Evolutionary conservation across 345 rosid genomes (phyloP), one percentile per base, ranked within the genome.

Genomic region (Iberis pinnata): DNA sequence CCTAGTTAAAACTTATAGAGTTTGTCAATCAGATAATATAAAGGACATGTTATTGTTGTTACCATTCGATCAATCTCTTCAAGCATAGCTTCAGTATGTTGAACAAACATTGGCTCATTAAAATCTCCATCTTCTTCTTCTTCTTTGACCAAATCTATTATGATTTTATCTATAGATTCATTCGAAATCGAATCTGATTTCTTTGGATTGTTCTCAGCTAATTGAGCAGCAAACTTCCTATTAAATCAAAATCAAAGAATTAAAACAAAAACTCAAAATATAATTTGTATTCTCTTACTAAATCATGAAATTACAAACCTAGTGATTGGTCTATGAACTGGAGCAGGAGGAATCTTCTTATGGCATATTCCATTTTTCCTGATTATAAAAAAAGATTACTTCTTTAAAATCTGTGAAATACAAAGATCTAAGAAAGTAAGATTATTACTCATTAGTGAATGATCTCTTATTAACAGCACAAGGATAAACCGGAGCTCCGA

Each of bases 1-100:
- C n/a, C n/a, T n/a, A n/a, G n/a, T n/a, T n/a, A n/a, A n/a, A n/a
- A n/a, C n/a, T n/a, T n/a, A n/a, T n/a, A n/a, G n/a, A n/a, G n/a
- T n/a, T n/a, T n/a, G n/a, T n/a, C n/a, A n/a, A n/a, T n/a, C n/a
- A n/a, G n/a, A n/a, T n/a, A n/a, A n/a, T n/a, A n/a, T n/a, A n/a
- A n/a, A n/a, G n/a, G n/a, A n/a, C n/a, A n/a, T n/a, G n/a, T n/a
- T n/a, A n/a, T n/a, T 45, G 43, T 18, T 20, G 7, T 14, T 83
- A 88, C 98, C 98, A 92, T 85, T 59, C 76, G 46, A 46, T 93
- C 94, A 58, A 86, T 85, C 64, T 88, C 95, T 12, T 81, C 95
- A 70, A 81, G 61, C 85, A 88, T 78, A 43, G 95, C 88, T 73
- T 83, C 90, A 7, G 94, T 83, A 68, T 83, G 95, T 35, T 81